Percentiles rank a stretch among this genome's conserved stretches.
These are phyloP conservation scores for Coemansia sp. DNA, from an alignment of 192 early-diverging fungal genomes.

Conservation along the genomic window DNA sequence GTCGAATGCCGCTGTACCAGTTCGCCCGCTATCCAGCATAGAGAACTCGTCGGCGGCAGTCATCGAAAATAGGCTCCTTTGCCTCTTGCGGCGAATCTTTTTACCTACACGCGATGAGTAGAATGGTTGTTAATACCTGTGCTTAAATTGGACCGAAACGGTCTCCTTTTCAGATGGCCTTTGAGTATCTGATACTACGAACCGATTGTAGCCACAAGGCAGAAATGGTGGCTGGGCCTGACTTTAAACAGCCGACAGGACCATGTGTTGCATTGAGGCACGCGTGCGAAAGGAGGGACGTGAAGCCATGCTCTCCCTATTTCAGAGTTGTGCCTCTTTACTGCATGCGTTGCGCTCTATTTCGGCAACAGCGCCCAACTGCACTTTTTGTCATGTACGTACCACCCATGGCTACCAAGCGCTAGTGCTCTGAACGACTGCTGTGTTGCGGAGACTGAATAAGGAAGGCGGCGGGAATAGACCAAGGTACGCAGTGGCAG, in stretches of 20 bases:
- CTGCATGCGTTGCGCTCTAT: slow-evolving; percentile 11
- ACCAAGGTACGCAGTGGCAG: neutral
- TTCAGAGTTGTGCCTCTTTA: slow-evolving; percentile 8
- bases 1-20: slow-evolving; percentile 24
- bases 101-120: slow-evolving; percentile 26
- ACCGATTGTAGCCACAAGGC: neutral
- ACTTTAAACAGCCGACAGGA: neutral
- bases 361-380: neutral
- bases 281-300: slow-evolving; percentile 5
- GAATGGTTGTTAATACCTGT: neutral
- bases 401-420: slow-evolving; percentile 10
- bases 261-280: slow-evolving; percentile 9
- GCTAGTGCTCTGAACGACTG: neutral
- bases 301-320: neutral
- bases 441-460: neutral
- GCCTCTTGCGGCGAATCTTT: slow-evolving; percentile 53
- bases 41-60: slow-evolving; percentile 47
- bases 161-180: neutral
- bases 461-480: neutral
- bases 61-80: slow-evolving; percentile 58
- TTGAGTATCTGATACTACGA: neutral
- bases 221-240: neutral
- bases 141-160: neutral
- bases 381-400: slow-evolving; percentile 12
- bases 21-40: slow-evolving; percentile 45